A percentile compares a stretch with the other conserved stretches of the same genome.
Conservation (phyloP, 2,329 filamentous ascomycete genomes). For the Neofusicoccum umdonicola region DNA sequence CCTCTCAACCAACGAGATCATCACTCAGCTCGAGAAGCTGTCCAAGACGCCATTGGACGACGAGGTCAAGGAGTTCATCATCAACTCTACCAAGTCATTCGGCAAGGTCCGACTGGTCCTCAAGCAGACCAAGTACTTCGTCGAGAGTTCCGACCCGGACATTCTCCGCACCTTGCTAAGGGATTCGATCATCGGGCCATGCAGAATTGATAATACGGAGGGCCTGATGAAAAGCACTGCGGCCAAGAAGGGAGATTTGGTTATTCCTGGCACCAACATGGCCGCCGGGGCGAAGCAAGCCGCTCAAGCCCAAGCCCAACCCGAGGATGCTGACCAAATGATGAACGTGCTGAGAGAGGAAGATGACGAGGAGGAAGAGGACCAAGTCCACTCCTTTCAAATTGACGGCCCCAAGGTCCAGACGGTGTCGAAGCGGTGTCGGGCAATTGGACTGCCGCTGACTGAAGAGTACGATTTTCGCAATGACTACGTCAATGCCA, state of each 20-base stretch:
- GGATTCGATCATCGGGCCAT: slow-evolving; percentile 76
- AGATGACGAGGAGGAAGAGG: slow-evolving; percentile 83
- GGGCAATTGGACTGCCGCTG: slow-evolving; percentile 81
- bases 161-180: slow-evolving; percentile 84
- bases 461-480: slow-evolving; percentile 97
- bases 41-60: slow-evolving; percentile 84
- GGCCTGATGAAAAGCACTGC: slow-evolving; percentile 76
- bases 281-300: slow-evolving; percentile 84
- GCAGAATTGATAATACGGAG: slow-evolving; percentile 71
- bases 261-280: slow-evolving; percentile 92
- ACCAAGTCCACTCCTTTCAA: slow-evolving; percentile 90
- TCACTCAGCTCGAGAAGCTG: slow-evolving; percentile 80
- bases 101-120: slow-evolving; percentile 94
- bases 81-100: slow-evolving; percentile 83
- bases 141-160: slow-evolving; percentile 85
- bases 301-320: slow-evolving; percentile 42
- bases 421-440: slow-evolving; percentile 82
- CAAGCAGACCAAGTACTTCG: slow-evolving; percentile 90
- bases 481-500: slow-evolving; percentile 84
- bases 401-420: slow-evolving; percentile 81
- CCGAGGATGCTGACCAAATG: slow-evolving; percentile 54
- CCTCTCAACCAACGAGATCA: slow-evolving; percentile 84
- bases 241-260: slow-evolving; percentile 80
- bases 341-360: slow-evolving; percentile 65
- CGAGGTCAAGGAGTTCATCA: slow-evolving; percentile 75